Evolutionary conservation across 805 yeast species (phyloP).

Genomic region (Tetrapisispora nanseiensis): DNA sequence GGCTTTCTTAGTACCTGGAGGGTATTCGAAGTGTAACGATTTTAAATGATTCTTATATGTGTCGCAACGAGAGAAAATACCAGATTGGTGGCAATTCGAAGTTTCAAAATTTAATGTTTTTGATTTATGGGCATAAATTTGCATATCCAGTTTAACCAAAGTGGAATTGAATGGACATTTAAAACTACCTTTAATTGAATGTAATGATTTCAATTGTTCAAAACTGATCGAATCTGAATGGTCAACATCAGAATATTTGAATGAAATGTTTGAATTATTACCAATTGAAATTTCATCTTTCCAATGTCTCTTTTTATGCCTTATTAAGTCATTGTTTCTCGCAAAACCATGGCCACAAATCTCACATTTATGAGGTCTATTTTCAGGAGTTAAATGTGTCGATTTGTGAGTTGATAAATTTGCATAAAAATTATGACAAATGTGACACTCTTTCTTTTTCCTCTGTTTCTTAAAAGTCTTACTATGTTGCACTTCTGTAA

Average conservation of each 20-base stretch:
- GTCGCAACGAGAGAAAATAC: constrained; percentile 81
- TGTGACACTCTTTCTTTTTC: constrained; percentile 63
- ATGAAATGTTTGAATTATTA: not conserved
- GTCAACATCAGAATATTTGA: not conserved
- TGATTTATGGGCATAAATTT: constrained; percentile 21
- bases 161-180: constrained; percentile 59
- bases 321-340: constrained; percentile 72
- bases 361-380: constrained; percentile 69
- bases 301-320: constrained; percentile 82
- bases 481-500: not conserved
- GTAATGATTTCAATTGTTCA: constrained; percentile 22
- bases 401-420: constrained; percentile 79
- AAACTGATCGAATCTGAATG: constrained; percentile 6
- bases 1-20: constrained; percentile 73
- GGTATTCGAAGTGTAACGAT: constrained; percentile 83
- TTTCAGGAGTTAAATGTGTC: constrained; percentile 60
- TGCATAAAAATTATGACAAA: constrained; percentile 57
- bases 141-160: constrained; percentile 24
- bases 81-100: constrained; percentile 61
- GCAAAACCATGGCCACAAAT: constrained; percentile 80
- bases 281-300: constrained; percentile 37
- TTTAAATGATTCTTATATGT: constrained; percentile 86
- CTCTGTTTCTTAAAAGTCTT: constrained; percentile 35
- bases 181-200: constrained; percentile 37
- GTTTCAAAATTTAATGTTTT: constrained; percentile 19